Evolutionary conservation across 495 filamentous ascomycete species (phyloP).

Genomic region (Acidomyces sp.): DNA sequence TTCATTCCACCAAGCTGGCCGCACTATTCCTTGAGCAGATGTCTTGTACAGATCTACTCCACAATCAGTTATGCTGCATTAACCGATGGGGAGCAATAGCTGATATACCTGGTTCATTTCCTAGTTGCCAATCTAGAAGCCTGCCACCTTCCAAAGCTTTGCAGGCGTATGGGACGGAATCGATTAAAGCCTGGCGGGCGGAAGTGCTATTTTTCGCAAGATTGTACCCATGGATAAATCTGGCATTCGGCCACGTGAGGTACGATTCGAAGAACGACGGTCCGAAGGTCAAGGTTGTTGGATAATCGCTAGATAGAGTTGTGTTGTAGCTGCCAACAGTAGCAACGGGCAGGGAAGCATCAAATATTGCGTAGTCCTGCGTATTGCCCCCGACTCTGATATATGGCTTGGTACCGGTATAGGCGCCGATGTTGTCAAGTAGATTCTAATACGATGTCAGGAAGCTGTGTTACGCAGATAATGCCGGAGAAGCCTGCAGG

Average conservation of each 20-base stretch:
- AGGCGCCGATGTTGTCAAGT: slow-evolving; percentile 36
- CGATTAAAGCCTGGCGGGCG: slow-evolving; percentile 39
- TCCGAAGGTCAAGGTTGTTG: slow-evolving; percentile 47
- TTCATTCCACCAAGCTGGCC: slow-evolving; percentile 45
- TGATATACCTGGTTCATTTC: slow-evolving; percentile 60
- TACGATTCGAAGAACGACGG: slow-evolving; percentile 56
- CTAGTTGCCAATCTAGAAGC: slow-evolving; percentile 48
- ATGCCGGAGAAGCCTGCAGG: too few species aligned
- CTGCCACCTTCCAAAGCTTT: slow-evolving; percentile 39
- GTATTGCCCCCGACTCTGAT: slow-evolving; percentile 51
- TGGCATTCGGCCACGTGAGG: slow-evolving; percentile 40
- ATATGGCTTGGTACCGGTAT: slow-evolving; percentile 41
- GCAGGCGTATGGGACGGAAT: slow-evolving; percentile 46
- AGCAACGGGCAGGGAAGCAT: slow-evolving; percentile 39
- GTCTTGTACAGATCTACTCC: slow-evolving; percentile 50
- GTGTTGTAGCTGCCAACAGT: slow-evolving; percentile 42
- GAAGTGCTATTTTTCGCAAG: slow-evolving; percentile 42
- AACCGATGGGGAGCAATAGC: too few species aligned
- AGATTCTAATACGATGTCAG: too few species aligned
- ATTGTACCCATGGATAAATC: slow-evolving; percentile 54
- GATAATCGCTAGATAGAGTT: slow-evolving; percentile 43
- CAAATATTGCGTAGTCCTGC: slow-evolving; percentile 39
- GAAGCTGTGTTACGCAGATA: too few species aligned
- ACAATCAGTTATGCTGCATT: too few species aligned
- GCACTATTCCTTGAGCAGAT: slow-evolving; percentile 38